Percentiles rank a stretch among this genome's conserved stretches.
phyloP scores from a whole-genome alignment of 2,329 filamentous ascomycete species.

The Aspergillus pseudoterreus region DNA sequence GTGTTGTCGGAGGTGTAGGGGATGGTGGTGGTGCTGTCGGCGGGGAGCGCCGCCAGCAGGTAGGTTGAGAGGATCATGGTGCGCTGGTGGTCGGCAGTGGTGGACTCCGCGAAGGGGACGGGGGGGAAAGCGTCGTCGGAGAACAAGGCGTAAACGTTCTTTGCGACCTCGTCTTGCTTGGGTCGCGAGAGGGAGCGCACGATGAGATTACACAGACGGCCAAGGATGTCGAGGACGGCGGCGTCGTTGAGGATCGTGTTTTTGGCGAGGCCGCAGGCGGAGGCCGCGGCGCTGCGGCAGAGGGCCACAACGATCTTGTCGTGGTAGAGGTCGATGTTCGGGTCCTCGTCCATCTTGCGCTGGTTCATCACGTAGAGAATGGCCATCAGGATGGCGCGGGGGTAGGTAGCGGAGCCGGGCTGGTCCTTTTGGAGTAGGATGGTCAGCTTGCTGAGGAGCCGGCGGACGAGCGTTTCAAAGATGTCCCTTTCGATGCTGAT shows the following conservation, averaged over 20 bases:
- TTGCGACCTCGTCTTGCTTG: slow-evolving; percentile 50
- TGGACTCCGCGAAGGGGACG: slow-evolving; percentile 31
- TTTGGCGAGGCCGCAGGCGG: slow-evolving; percentile 29
- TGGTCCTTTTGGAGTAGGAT: slow-evolving; percentile 51
- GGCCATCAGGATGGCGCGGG: slow-evolving; percentile 58
- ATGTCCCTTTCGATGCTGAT: slow-evolving; percentile 60
- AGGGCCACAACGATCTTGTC: slow-evolving; percentile 50
- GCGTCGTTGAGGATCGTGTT: slow-evolving; percentile 48
- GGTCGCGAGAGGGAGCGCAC: slow-evolving; percentile 52
- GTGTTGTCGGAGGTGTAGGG: slow-evolving; percentile 25
- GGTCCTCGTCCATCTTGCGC: slow-evolving; percentile 42
- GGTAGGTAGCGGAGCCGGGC: slow-evolving; percentile 48
- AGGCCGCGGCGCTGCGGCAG: slow-evolving; percentile 36
- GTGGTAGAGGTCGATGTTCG: slow-evolving; percentile 45
- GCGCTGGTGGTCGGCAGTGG: slow-evolving; percentile 35
- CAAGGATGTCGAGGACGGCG: slow-evolving; percentile 56
- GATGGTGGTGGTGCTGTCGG: slow-evolving; percentile 27
- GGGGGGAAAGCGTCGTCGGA: slow-evolving; percentile 31
- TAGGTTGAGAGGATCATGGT: slow-evolving; percentile 57
- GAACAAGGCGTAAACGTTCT: slow-evolving; percentile 55
- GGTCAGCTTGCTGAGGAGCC: slow-evolving; percentile 61
- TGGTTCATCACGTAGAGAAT: slow-evolving; percentile 59
- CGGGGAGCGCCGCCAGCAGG: slow-evolving; percentile 51
- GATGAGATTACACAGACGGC: slow-evolving; percentile 58
- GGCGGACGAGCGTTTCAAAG: slow-evolving; percentile 60